Evolutionary conservation across 306 rosid species (phyloP), one percentile per base, ranked within the genome.

Genomic region (Pyrus pyrifolia): DNA sequence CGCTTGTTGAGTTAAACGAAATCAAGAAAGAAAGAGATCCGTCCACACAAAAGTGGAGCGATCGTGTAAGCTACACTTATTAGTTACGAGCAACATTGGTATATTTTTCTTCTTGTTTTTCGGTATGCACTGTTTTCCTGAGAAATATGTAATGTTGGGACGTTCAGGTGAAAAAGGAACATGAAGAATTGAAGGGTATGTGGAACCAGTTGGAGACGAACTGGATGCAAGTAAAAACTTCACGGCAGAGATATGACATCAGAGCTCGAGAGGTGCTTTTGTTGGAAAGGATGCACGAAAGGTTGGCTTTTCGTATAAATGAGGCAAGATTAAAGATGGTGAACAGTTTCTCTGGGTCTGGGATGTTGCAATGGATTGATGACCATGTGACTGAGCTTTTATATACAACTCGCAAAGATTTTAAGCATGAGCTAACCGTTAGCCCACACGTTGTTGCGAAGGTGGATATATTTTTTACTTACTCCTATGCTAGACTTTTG

Each of bases 311-410:
- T 5, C 45, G 35, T 74, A 23, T 74, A 44, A 74, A 74, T 74
- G 77, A 74, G 60, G 59, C 55, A 44, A 44, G 69, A 45, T 5
- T 31, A 18, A 74, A 27, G 70, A 49, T 19, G 49, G 70, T 66
- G 46, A 66, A 61, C 18, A 27, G 63, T 61, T 61, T 60, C 30
- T 27, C 77, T 46, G 45, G 70, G 70, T 27, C 77, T 46, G 45
- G 70, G 77, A 25, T 74, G 68, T 74, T 74, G 77, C 58, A 44
- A 45, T 74, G 69, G 77, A 49, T 74, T 29, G 68, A 74, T 60
- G 77, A 74, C 52, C 77, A 74, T 74, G 77, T 74, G 77, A 74
- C 69, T 18, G 77, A 74, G 77, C 77, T 74, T 61, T 18, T 74
- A 29, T 74, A 60, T 21, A 74, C 77, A 60, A 74, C 70, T 44